Base-by-base conservation (phyloP, 73 alveolate genomes). In the Paramecium sexaurelia region DNA sequence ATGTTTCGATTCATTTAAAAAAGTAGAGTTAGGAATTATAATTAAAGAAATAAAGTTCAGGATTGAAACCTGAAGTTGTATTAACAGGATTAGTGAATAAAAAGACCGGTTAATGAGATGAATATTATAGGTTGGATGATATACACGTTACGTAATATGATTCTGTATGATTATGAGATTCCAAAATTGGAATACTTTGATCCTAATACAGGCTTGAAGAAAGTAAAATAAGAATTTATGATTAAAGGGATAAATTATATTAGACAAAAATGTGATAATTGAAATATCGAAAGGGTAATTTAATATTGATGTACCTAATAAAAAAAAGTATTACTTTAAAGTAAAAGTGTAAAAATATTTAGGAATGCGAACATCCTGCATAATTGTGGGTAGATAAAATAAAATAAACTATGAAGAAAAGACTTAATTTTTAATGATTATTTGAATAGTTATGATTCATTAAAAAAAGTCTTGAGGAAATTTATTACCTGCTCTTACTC, bases 311-410 rank as follows among this genome's bases (percentile, higher is more conserved):
- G 82, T 57, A 36, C 82, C 82, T 57, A 29, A 29, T 26, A 57
- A 57, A 29, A 57, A 57, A 57, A 57, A 57, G 19, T 57, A 57
- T 29, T 57, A 26, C 20, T 57, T 57, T 57, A 57, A 57, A 10
- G 82, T 57, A 26, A 5, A 57, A 17, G 8, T 26, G 5, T 57
- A 4, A 11, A 13, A 57, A 9, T 9, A 26, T 1, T 45, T 11
- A 57, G 82, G 82, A 57, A 57, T 57, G 82, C 19, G 82, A 57
- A 29, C 40, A 57, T 26, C 82, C 82, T n/a, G 82, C 82, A 26
- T 26, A 24, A 57, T 57, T 57, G 5, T 57, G 82, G 82, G 82
- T 57, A 13, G 82, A 57, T 10, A 57, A 57, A 8, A 57, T 57
- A 11, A 57, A 57, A 57, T 29, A 57, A 2, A 10, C 19, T 24